Base-by-base conservation (phyloP, 352 stramenopile species). In the Phytophthora brassicae region DNA sequence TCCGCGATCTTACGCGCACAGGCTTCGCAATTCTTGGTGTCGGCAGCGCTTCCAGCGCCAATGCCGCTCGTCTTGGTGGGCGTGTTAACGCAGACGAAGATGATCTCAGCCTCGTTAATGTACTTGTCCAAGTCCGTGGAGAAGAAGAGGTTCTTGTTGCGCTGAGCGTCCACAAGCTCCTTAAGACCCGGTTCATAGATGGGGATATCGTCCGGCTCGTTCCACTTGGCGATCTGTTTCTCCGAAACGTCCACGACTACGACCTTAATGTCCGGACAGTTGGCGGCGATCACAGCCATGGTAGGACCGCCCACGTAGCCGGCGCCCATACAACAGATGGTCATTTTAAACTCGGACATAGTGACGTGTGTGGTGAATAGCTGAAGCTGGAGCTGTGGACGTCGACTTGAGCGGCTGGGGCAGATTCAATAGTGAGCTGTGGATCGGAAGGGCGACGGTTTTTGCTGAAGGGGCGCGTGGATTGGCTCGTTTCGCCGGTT, bases 1-100 rank as follows among this genome's bases (percentile, higher is more conserved):
- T 98, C 78, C 7, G 97, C 97, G 78, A 99, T 99, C 68, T 92
- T 99, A 47, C 98, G 92, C 24, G 97, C 97, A 63, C 96, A 99
- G 19, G 98, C 83, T 78, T 99, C 97, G 66, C 97, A 99, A 80
- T 99, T 99, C 70, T 99, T 99, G 16, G 99, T 98, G 74, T 99
- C 98, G 14, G 97, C 97, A 4, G 97, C 97, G 56, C 94, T 95
- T 24, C 98, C 98, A 9, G 97, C 96, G 42, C 97, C 97, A 55
- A 99, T 98, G 61, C 97, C 97, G 57, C 86, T 90, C 1, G 83
- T 95, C 79, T 99, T 99, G 31, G 97, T 99, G 14, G 98, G 97
- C 49, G 97, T 99, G 80, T 99, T 99, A 19, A 99, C 97, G 56
- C 82, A 96, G n/a, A 99, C 98, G 67, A 99, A 99, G 70, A 99